These are phyloP conservation scores for Tritrichomonas foetus DNA, from an alignment of 208 protist genomes.

Conservation along the genomic window DNA sequence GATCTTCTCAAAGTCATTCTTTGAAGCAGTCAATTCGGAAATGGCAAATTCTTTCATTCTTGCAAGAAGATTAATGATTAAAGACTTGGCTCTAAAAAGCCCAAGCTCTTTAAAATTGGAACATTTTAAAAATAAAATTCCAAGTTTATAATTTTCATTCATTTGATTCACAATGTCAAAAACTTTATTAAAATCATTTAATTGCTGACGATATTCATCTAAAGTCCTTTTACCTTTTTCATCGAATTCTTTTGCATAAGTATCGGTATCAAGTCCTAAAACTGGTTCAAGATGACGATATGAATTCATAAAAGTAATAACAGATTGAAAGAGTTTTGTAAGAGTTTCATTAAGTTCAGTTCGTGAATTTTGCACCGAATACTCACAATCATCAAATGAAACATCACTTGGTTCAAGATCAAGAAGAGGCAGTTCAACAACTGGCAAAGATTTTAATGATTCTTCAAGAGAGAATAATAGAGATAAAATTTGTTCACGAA, in stretches of 20 bases:
- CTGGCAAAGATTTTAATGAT: background rate
- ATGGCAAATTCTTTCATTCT: background rate
- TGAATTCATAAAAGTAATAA: background rate
- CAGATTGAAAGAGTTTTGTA: background rate
- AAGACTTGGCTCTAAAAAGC: background rate
- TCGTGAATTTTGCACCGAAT: background rate
- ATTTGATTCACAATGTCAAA: background rate
- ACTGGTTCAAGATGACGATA: background rate
- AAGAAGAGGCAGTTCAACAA: background rate
- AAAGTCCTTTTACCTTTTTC: background rate
- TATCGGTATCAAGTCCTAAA: background rate
- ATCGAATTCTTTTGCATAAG: conserved; percentile 9
- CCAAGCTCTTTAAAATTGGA: background rate
- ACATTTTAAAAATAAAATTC: background rate
- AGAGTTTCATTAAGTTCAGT: background rate
- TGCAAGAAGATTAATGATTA: background rate
- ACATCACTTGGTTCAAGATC: background rate
- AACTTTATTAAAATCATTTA: conserved; percentile 8
- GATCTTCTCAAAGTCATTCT: background rate
- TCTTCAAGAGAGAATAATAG: background rate
- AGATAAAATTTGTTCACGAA: background rate
- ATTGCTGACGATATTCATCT: background rate
- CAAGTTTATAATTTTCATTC: background rate
- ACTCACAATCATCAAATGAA: conserved; percentile 32
- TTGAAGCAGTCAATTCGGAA: background rate